Evolutionary conservation across 345 rosid genomes (phyloP).

Genomic region (Populus pruinosa): DNA sequence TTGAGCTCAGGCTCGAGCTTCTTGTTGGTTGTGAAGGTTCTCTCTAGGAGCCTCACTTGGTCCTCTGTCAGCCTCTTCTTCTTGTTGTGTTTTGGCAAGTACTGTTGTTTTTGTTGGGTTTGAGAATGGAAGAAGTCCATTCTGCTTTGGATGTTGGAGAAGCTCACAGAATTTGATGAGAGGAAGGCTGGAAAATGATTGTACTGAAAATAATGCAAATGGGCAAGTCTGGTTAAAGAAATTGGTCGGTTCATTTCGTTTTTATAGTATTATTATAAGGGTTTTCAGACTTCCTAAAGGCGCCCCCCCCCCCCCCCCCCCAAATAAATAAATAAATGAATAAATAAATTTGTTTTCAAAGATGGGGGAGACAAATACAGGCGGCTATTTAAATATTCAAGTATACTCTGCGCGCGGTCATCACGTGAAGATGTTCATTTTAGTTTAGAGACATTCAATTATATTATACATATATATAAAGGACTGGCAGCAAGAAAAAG

Average conservation of each 20-base stretch:
- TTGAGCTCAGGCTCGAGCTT: conserved; percentile 74
- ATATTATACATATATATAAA: too few relatives aligned
- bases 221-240: background rate
- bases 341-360: background rate
- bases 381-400: conserved; percentile 13
- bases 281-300: background rate
- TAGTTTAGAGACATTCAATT: too few relatives aligned
- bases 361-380: background rate
- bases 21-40: conserved; percentile 58
- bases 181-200: background rate
- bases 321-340: background rate
- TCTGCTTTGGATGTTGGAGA: background rate
- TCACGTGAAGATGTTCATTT: conserved; percentile 18
- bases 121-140: conserved; percentile 28
- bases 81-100: conserved; percentile 19
- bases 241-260: background rate
- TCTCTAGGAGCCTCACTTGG: conserved; percentile 69
- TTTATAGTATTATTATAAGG: background rate
- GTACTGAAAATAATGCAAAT: background rate
- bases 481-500: too few relatives aligned
- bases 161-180: background rate
- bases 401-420: background rate
- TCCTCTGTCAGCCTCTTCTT: conserved; percentile 69
- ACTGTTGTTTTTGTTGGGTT: conserved; percentile 24
- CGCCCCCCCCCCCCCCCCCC: background rate